Evolutionary conservation across 768 basidiomycete genomes (phyloP).

Genomic region (Tylopilus balloui): DNA sequence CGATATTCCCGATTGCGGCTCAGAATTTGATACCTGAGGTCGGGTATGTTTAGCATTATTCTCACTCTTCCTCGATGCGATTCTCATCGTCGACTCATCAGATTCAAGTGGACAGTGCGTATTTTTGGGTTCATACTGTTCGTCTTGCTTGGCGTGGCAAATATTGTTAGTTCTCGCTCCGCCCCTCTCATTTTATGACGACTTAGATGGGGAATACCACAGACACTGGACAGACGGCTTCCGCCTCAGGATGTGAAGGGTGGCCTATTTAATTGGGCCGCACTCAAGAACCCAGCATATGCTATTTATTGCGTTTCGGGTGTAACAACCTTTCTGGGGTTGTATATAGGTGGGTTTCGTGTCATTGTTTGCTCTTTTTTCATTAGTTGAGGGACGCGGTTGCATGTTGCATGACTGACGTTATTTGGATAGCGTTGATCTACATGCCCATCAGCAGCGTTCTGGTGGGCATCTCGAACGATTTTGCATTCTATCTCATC

Average conservation of each 20-base stretch:
- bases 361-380: too few species aligned
- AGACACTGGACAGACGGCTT: slow-evolving; percentile 43
- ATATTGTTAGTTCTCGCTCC: slow-evolving; percentile 37
- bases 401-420: too few species aligned
- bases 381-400: too few species aligned
- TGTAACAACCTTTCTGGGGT: slow-evolving; percentile 57
- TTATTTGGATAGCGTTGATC: slow-evolving; percentile 45
- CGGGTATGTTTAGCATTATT: slow-evolving; percentile 41
- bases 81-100: slow-evolving; percentile 25
- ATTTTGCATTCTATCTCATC: slow-evolving; percentile 61
- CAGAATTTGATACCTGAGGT: slow-evolving; percentile 50
- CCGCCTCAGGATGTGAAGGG: slow-evolving; percentile 51
- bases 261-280: slow-evolving; percentile 52
- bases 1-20: slow-evolving; percentile 57
- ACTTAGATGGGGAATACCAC: neutral
- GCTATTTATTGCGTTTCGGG: slow-evolving; percentile 54
- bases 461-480: slow-evolving; percentile 41
- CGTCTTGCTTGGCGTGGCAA: slow-evolving; percentile 47
- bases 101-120: slow-evolving; percentile 78
- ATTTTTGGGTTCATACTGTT: slow-evolving; percentile 63
- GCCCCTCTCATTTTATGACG: neutral
- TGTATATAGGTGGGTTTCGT: slow-evolving; percentile 53
- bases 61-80: neutral
- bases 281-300: slow-evolving; percentile 47
- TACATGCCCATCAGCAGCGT: slow-evolving; percentile 61